A percentile compares a stretch with the other conserved stretches of the same genome.
Evolutionary conservation across 495 filamentous ascomycete species (phyloP).

Genomic region (Paragyromitra xinjiangensis): DNA sequence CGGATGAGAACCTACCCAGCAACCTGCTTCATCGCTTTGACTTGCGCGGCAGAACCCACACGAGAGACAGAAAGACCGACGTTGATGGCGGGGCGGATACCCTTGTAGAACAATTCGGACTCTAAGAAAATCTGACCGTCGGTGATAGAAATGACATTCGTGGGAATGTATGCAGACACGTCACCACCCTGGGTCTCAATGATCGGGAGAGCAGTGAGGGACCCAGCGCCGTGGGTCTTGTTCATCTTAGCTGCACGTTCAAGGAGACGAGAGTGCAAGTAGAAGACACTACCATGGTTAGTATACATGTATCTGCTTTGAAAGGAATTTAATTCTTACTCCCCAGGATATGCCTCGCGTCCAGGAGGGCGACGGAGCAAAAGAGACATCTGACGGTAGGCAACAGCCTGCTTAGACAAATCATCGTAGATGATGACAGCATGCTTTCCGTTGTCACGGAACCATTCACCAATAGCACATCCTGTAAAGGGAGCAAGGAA

Average conservation of each 20-base stretch:
- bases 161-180: slow-evolving; percentile 99
- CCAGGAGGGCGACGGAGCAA: slow-evolving; percentile 98
- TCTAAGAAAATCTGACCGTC: slow-evolving; percentile 99
- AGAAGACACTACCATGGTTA: slow-evolving; percentile 78
- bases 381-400: slow-evolving; percentile 99
- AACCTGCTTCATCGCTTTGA: slow-evolving; percentile 99
- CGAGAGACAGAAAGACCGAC: slow-evolving; percentile 99
- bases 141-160: slow-evolving; percentile 99
- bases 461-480: slow-evolving; percentile 81
- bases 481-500: slow-evolving; percentile 96
- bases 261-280: slow-evolving; percentile 98
- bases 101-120: slow-evolving; percentile 99
- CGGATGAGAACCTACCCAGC: slow-evolving; percentile 64
- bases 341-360: slow-evolving; percentile 99
- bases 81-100: slow-evolving; percentile 99
- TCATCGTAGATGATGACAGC: slow-evolving; percentile 94
- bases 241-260: slow-evolving; percentile 99
- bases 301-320: slow-evolving; percentile 20
- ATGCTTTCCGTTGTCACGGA: slow-evolving; percentile 92
- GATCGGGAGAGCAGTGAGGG: slow-evolving; percentile 95
- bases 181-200: slow-evolving; percentile 99
- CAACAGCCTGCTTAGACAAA: slow-evolving; percentile 98
- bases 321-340: slow-evolving; percentile 62
- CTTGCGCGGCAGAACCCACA: slow-evolving; percentile 98
- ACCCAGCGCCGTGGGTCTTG: slow-evolving; percentile 94